phyloP scores from a whole-genome alignment of 306 rosid species.

The apple (Malus domestica) region ASM211411v1 NC_041799.1:40878501-40879000 shows the following conservation, averaged over 20 bases:
- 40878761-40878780: constrained; percentile 9
- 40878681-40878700: constrained; percentile 86
- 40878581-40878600: constrained; percentile 94
- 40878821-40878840: constrained; percentile 5
- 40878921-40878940: constrained; percentile 57
- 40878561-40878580: constrained; percentile 75
- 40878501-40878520: constrained; percentile 91
- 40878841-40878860: constrained; percentile 23
- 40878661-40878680: constrained; percentile 87
- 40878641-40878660: constrained; percentile 55
- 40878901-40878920: constrained; percentile 75
- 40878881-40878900: constrained; percentile 96
- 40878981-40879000: constrained; percentile 69
- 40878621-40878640: constrained; percentile 54
- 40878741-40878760: constrained; percentile 58
- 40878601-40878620: constrained; percentile 55
- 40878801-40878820: constrained; percentile 1
- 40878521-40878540: constrained; percentile 71
- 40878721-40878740: constrained; percentile 73
- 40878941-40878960: constrained; percentile 73
- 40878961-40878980: constrained; percentile 66
- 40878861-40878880: constrained; percentile 52
- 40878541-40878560: constrained; percentile 98
- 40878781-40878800: background rate
- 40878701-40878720: constrained; percentile 69